Evolutionary conservation across 1,139 yeast genomes (phyloP), one percentile per base, ranked within the genome.

Genomic region (Candida sojae): DNA sequence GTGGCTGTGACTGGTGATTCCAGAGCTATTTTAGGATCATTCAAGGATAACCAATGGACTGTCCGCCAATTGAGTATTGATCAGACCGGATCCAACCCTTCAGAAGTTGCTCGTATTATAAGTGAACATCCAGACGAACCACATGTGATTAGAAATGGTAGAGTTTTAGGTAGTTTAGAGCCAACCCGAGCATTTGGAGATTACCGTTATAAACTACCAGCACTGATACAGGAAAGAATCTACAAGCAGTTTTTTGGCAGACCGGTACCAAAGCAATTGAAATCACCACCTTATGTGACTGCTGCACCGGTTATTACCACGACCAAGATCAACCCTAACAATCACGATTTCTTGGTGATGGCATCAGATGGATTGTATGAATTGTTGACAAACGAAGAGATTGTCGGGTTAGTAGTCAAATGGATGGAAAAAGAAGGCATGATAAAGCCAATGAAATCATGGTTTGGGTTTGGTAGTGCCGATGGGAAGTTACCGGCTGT

Each of bases 1-100:
- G 96, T 93, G 30, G 99, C 99, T 0, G 96, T 92, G 6, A 84
- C 98, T 0, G 99, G 99, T 39, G 99, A 93, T 65, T 92, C 98
- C 0, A 79, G 99, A 53, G 98, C 97, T 0, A 80, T 93, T 25
- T 71, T 93, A 39, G 97, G 97, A 2, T 83, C 92, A 2, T 75
- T 82, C 47, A 80, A 79, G 52, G 82, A 76, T 44, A 88, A 88
- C 50, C 75, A 77, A 46, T 93, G 98, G 98, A 85, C 92, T 1
- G 97, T 93, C 4, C 80, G 82, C 53, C 92, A 96, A 23, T 77
- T 93, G 51, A 84, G 93, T 52, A 82, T 88, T 40, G 99, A 93
- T 66, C 99, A 93, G 67, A 93, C 99, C 0, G 99, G 98, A 23
- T 86, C 95, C 30, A 92, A 88, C 63, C 85, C 87, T 21, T 82